Percentiles rank a stretch among this genome's conserved stretches.
Conservation (phyloP, 2,329 filamentous ascomycete genomes). For the Colletotrichum higginsianum region DNA sequence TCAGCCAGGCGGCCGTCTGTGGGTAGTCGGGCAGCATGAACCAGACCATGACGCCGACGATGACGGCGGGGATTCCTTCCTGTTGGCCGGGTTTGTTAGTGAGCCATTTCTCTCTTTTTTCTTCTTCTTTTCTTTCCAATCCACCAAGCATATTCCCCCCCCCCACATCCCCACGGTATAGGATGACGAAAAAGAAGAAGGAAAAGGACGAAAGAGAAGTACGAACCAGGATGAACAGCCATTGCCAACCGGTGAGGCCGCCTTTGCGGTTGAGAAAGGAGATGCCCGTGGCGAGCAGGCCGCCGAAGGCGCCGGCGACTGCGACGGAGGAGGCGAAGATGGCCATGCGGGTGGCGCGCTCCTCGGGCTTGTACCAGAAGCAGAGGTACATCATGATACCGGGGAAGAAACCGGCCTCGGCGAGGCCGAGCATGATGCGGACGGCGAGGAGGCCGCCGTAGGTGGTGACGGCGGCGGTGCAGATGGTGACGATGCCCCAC, state of each 20-base stretch:
- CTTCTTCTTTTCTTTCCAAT: too few relatives aligned
- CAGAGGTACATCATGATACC: slow-evolving; percentile 71
- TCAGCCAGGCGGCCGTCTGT: slow-evolving; percentile 52
- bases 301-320: slow-evolving; percentile 73
- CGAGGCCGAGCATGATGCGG: slow-evolving; percentile 65
- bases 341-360: slow-evolving; percentile 71
- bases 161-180: too few relatives aligned
- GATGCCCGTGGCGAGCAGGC: slow-evolving; percentile 69
- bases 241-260: slow-evolving; percentile 71
- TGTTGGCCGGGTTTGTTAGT: too few relatives aligned
- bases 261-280: slow-evolving; percentile 61
- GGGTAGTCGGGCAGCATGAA: slow-evolving; percentile 53
- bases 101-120: too few relatives aligned
- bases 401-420: slow-evolving; percentile 68
- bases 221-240: slow-evolving; percentile 71
- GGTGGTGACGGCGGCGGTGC: slow-evolving; percentile 62
- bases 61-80: slow-evolving; percentile 52
- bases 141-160: too few relatives aligned
- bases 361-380: slow-evolving; percentile 74
- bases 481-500: slow-evolving; percentile 66
- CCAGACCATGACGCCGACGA: slow-evolving; percentile 51
- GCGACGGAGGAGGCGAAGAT: slow-evolving; percentile 73
- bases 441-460: slow-evolving; percentile 63
- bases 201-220: slow-evolving; percentile 57
- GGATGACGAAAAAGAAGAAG: too few relatives aligned